Evolutionary conservation across 495 filamentous ascomycete species (phyloP), one percentile per base, ranked within the genome.

Genomic region (Aspergillus asperescens): DNA sequence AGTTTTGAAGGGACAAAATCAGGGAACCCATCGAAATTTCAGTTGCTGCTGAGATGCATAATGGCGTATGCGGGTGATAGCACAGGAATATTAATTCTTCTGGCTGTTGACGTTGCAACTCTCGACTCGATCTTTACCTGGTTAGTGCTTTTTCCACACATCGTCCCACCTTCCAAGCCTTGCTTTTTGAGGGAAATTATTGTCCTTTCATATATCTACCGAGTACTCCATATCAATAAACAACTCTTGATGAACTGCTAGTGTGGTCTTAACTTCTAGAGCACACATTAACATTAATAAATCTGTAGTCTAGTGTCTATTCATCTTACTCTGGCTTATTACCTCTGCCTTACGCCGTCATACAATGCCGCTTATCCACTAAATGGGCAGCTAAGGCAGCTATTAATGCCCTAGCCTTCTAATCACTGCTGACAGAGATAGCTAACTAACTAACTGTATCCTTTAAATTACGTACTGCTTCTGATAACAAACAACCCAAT

Each of bases 21-120:
- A 54, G 42, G 51, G 31, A 54, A 49, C 1, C 9, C 28, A 32
- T 42, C 39, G 7, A 28, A 24, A 23, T 35, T 35, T n/a, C n/a
- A n/a, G n/a, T n/a, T 57, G 48, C 46, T 42, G 37, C 42, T 55
- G 52, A 50, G 27, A 53, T 60, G 54, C 58, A 60, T 46, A 51
- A 54, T 60, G 58, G 58, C 54, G 58, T 60, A 54, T 53, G 54
- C 49, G 31, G 46, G 15, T 48, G 16, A 55, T 19, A 5, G 32
- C 45, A 42, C 34, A 48, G 53, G 6, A 16, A 28, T 27, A 43
- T 43, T 28, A 28, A 15, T 45, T 8, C 24, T 41, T 48, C 52
- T 48, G 35, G 44, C 45, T 45, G 28, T 49, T 16, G 24, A 45
- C 25, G 35, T 50, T 53, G 45, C 45, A 49, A 52, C 50, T 31